These are phyloP conservation scores for Galerina sulciceps DNA, from an alignment of 768 basidiomycete species.

Conservation along the genomic window DNA sequence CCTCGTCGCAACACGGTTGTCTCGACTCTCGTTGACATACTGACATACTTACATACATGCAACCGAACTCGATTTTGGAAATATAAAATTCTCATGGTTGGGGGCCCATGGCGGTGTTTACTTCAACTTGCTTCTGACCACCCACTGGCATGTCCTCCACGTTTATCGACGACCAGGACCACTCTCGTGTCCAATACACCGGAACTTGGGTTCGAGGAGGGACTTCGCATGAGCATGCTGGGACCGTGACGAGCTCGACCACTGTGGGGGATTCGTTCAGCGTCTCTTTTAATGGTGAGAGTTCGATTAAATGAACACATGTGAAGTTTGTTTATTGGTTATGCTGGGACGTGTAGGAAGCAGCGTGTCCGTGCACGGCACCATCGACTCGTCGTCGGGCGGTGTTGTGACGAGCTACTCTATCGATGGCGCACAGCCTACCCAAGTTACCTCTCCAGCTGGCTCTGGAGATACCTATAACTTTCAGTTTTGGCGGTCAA, in stretches of 20 bases:
- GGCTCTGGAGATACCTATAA: conserved; percentile 30
- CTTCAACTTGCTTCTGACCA: too few relatives aligned
- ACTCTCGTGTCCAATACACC: conserved; percentile 30
- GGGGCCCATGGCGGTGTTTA: too few relatives aligned
- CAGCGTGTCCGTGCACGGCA: conserved; percentile 37
- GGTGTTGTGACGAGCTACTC: conserved; percentile 41
- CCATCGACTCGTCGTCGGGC: conserved; percentile 36
- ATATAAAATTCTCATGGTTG: too few relatives aligned
- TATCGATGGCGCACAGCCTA: conserved; percentile 32
- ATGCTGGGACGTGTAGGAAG: conserved; percentile 29
- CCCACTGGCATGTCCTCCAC: conserved; percentile 22
- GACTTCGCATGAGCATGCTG: conserved; percentile 26
- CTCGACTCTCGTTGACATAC: too few relatives aligned
- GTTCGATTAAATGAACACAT: too few relatives aligned
- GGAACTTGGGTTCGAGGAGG: conserved; percentile 40
- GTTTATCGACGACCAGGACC: conserved; percentile 40
- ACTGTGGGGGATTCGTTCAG: conserved; percentile 36
- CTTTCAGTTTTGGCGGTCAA: conserved; percentile 42
- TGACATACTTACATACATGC: too few relatives aligned
- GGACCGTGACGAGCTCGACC: conserved; percentile 38
- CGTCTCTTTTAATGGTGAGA: conserved; percentile 37
- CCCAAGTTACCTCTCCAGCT: conserved; percentile 28
- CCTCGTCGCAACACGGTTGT: too few relatives aligned
- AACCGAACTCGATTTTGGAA: too few relatives aligned
- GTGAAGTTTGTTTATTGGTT: not conserved